Percentiles rank a stretch among this genome's conserved stretches.
phyloP scores from a whole-genome alignment of 495 filamentous ascomycete genomes.

The Hypoxylon cercidicola region DNA sequence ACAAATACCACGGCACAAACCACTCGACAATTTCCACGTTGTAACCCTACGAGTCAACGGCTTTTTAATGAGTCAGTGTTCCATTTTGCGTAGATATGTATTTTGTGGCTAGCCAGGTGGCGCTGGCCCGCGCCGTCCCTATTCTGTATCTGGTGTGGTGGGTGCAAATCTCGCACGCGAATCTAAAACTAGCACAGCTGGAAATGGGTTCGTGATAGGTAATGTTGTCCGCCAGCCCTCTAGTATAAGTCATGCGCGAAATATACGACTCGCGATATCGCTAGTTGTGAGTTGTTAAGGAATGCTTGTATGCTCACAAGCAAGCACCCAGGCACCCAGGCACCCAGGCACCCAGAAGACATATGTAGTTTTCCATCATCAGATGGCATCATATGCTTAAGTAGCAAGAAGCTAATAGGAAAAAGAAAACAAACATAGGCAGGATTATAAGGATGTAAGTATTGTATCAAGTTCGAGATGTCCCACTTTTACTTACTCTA shows the following conservation, averaged over 20 bases:
- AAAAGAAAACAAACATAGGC: slow-evolving; percentile 16
- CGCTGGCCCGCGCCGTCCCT: slow-evolving; percentile 1
- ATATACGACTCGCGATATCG: background rate
- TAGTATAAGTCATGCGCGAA: slow-evolving; percentile 3
- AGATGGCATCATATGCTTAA: slow-evolving; percentile 7
- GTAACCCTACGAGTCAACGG: too few species aligned
- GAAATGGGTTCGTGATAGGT: slow-evolving; percentile 13
- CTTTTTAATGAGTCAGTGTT: too few species aligned
- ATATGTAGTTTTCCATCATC: too few species aligned
- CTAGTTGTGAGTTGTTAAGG: too few species aligned
- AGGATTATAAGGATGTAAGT: too few species aligned
- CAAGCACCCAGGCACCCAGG: too few species aligned
- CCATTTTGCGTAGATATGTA: too few species aligned
- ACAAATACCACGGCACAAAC: too few species aligned
- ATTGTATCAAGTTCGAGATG: slow-evolving; percentile 9
- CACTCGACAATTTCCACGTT: too few species aligned
- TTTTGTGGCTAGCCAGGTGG: slow-evolving; percentile 9
- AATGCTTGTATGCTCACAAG: too few species aligned
- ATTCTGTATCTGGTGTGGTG: slow-evolving; percentile 3
- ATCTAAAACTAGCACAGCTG: slow-evolving; percentile 7
- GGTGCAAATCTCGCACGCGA: background rate
- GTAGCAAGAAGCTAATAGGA: background rate
- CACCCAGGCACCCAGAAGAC: too few species aligned
- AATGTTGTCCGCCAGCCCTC: slow-evolving; percentile 5
- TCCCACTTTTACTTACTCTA: slow-evolving; percentile 18